Base-by-base conservation (phyloP, 176 grass and related monocot genomes). In the Triticum turgidum region DNA sequence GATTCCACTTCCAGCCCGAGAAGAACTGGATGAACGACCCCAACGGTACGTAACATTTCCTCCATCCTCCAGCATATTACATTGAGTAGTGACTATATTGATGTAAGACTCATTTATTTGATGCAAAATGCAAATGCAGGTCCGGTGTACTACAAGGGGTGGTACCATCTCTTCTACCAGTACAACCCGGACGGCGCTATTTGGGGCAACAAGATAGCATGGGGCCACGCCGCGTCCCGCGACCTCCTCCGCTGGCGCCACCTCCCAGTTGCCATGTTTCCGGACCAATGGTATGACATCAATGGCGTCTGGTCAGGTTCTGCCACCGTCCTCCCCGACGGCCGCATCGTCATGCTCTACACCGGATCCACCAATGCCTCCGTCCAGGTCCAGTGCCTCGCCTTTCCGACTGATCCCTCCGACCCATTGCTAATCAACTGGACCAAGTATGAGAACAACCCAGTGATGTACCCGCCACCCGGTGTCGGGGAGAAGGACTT, bases 1-100 rank as follows among this genome's bases (percentile, higher is more conserved):
- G 88, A 0, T 99, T 99, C 92, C 97, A 99, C 75, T 99, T 99
- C 92, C 97, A 96, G 78, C 97, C 97, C 0, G 66, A 93, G 56
- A 94, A 90, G 88, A 98, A 98, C 71, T 98, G 97, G 97, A 98
- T 98, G 94, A 98, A 99, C 76, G 97, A 93, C 74, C 80, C 86
- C 4, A 90, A 88, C 14, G 85, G 88, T 90, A 51, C 5, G 44
- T 25, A 14, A 4, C 27, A 2, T 21, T 20, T 24, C 69, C 21
- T 49, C 44, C 45, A 49, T 49, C 12, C 11, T 49, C 45, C 11
- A 49, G 0, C 12, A 14, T 45, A 37, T 39, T 45, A 45, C 42
- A 49, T 13, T 13, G 14, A 49, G 45, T 3, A 4, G 21, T n/a
- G 11, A 3, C 25, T 24, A 2, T 6, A 11, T 32, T 15, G 5